Conservation (phyloP, 1,139 yeast genomes). For the Suhomyces taliae region DNA sequence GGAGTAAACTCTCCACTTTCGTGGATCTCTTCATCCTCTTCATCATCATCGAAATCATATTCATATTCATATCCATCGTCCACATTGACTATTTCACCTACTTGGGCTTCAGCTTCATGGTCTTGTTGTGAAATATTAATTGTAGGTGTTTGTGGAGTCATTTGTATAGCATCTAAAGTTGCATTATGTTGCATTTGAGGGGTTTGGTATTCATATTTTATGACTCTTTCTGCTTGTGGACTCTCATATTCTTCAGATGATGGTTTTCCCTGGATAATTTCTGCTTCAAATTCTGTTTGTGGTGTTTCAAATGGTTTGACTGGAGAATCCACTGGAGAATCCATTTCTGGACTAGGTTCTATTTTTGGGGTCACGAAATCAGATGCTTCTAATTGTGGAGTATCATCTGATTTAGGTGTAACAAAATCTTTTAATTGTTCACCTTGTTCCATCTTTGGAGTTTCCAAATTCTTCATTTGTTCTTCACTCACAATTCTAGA, state of each 20-base stretch:
- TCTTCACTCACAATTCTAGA: neutral
- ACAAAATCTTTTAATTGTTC: neutral
- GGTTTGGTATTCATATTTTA: neutral
- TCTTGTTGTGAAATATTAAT: neutral
- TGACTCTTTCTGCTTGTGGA: neutral
- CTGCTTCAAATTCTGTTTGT: too few species aligned
- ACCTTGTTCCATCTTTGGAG: neutral
- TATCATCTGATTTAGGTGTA: neutral
- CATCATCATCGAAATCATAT: conserved; percentile 16
- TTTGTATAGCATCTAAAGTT: neutral
- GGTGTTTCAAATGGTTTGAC: too few species aligned
- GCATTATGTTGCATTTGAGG: neutral
- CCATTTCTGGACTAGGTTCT: neutral
- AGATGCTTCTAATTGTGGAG: neutral
- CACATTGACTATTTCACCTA: conserved; percentile 3
- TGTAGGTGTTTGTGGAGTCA: conserved; percentile 4
- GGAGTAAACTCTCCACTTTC: conserved; percentile 28
- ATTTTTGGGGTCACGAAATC: neutral
- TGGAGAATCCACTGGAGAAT: neutral
- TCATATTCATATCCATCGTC: conserved; percentile 17
- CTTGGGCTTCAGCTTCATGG: conserved; percentile 1
- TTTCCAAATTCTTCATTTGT: neutral
- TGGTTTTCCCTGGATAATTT: neutral
- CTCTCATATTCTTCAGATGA: too few species aligned
- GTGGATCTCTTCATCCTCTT: conserved; percentile 11